These are phyloP conservation scores for Phaeosphaeriaceae sp. DNA, from an alignment of 2,329 filamentous ascomycete genomes.

Conservation along the genomic window DNA sequence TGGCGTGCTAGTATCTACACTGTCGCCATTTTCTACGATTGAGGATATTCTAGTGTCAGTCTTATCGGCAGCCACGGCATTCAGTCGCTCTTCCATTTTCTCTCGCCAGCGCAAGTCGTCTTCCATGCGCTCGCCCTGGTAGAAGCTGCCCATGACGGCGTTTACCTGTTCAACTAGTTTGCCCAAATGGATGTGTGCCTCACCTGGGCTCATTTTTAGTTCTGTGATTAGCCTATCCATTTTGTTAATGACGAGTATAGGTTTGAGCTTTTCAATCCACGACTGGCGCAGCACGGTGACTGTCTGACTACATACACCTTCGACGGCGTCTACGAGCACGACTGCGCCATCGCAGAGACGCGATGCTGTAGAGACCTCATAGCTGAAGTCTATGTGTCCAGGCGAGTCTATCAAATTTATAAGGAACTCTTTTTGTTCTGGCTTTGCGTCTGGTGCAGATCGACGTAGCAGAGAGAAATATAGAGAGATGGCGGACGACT, in stretches of 20 bases:
- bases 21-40: constrained; percentile 61
- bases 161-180: constrained; percentile 96
- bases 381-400: constrained; percentile 98
- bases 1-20: constrained; percentile 54
- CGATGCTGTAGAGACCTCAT: constrained; percentile 95
- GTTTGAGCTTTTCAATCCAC: constrained; percentile 95
- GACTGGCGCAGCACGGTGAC: constrained; percentile 94
- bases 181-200: constrained; percentile 88
- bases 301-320: constrained; percentile 97
- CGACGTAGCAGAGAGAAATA: constrained; percentile 91
- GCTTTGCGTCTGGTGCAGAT: constrained; percentile 68
- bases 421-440: constrained; percentile 84
- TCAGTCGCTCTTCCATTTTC: constrained; percentile 84
- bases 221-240: constrained; percentile 95
- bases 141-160: constrained; percentile 95
- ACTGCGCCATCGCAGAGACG: constrained; percentile 93
- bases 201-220: constrained; percentile 86
- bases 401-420: constrained; percentile 98
- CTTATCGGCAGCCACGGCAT: constrained; percentile 71
- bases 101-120: constrained; percentile 97
- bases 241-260: constrained; percentile 95
- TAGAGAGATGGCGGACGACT: constrained; percentile 95
- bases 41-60: constrained; percentile 58
- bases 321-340: constrained; percentile 93
- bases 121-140: constrained; percentile 97